A percentile compares a stretch with the other conserved stretches of the same genome.
phyloP scores from a whole-genome alignment of 495 filamentous ascomycete genomes.

The Ramalina intermedia region DNA sequence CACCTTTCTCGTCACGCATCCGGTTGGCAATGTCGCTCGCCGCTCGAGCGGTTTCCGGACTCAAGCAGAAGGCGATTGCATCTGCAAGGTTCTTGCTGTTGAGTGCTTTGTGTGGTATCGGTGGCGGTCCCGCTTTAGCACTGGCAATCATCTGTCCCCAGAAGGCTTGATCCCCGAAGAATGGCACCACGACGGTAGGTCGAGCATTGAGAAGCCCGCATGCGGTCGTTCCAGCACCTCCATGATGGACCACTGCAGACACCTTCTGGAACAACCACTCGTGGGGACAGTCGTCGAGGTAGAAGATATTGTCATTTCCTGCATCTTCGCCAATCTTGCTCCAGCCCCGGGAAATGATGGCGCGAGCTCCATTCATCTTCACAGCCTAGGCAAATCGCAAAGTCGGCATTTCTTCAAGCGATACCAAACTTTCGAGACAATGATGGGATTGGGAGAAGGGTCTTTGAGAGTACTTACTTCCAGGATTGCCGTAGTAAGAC shows the following conservation, averaged over 20 bases:
- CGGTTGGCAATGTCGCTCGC: constrained; percentile 41
- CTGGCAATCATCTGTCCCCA: constrained; percentile 64
- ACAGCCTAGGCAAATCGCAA: constrained; percentile 23
- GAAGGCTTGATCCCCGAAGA: constrained; percentile 65
- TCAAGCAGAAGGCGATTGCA: constrained; percentile 42
- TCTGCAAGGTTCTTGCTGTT: constrained; percentile 43
- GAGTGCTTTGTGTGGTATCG: constrained; percentile 53
- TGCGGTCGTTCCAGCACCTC: constrained; percentile 53
- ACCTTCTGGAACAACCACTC: constrained; percentile 55
- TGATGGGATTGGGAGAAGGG: no score
- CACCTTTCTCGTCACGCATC: constrained; percentile 49
- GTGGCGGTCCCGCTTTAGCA: constrained; percentile 53
- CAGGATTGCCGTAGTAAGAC: constrained; percentile 37
- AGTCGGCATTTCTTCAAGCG: no score
- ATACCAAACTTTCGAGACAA: no score
- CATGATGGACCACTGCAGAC: constrained; percentile 47
- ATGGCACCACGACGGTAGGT: constrained; percentile 49
- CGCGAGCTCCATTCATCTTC: constrained; percentile 32
- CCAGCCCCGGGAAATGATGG: constrained; percentile 51
- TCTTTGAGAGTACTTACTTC: constrained; percentile 8
- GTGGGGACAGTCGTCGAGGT: constrained; percentile 47
- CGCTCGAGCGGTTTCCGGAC: constrained; percentile 34
- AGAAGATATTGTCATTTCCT: constrained; percentile 33
- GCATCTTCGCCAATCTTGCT: constrained; percentile 38
- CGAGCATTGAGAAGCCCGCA: constrained; percentile 40